Base-by-base conservation (phyloP, 2,329 filamentous ascomycete genomes). In the Venturia effusa region DNA sequence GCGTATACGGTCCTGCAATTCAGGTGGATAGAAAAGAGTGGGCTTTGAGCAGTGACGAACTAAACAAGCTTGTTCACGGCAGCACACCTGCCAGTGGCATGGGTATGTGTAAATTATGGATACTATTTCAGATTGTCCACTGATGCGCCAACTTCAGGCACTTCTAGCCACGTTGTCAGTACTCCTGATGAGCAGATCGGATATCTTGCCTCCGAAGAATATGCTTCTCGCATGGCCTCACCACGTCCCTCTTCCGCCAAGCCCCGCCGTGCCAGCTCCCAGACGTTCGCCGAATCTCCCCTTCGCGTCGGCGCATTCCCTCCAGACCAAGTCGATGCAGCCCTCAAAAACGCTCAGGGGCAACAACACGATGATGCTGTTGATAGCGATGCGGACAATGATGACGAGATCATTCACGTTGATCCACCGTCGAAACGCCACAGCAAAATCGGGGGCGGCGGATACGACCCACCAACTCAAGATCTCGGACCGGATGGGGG, bases 111-210 rank as follows among this genome's bases (percentile, higher is more conserved):
- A 66, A 7, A 24, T 11, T 19, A 43, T 30, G 1, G 32, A 17
- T n/a, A 6, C 32, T 1, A 13, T 19, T 8, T 3, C 5, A 32
- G 27, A 30, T 39, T 7, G n/a, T 40, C n/a, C 4, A 19, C 59
- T 40, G 41, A 45, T n/a, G 37, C 24, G n/a, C 0, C 4, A n/a
- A 59, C 54, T 8, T 34, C 48, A 61, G 63, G 63, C 22, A 39
- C 59, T 10, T 64, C 63, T 24, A 27, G 34, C 27, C 10, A 55
- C 40, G 37, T 40, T 3, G 76, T 83, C 61, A 86, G 89, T 64
- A 94, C 92, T 4, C 94, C 94, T 2, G 90, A 89, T 69, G 93
- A 97, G 70, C 89, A 97, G 72, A 85, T 96, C 69, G 94, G 90
- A 24, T 96, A 92, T 77, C 84, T 91, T 66, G 93, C 92, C 15